Conservation (phyloP, 148 eudicot species). For the Oxyria digyna region DNA sequence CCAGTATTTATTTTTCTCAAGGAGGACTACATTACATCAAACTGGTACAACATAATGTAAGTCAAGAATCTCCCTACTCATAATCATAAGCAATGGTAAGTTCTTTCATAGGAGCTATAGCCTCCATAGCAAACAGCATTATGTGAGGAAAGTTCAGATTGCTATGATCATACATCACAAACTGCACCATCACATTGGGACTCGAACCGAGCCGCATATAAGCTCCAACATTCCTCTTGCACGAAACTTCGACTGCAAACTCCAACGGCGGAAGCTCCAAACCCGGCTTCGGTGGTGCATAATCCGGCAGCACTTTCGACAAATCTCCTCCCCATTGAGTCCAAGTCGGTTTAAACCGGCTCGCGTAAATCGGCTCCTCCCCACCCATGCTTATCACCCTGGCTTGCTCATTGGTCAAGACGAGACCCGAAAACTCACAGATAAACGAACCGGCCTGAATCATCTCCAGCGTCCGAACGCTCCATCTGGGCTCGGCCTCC, state of each 20-base stretch:
- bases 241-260: conserved; percentile 72
- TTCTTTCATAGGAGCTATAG: conserved; percentile 77
- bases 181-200: conserved; percentile 78
- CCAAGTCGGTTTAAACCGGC: conserved; percentile 60
- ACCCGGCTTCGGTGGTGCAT: conserved; percentile 18
- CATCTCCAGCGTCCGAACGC: conserved; percentile 66
- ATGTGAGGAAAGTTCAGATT: conserved; percentile 56
- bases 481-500: conserved; percentile 70
- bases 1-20: too few species aligned
- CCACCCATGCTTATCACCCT: conserved; percentile 54
- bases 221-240: conserved; percentile 70
- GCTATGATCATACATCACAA: conserved; percentile 62
- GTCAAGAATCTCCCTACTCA: too few species aligned
- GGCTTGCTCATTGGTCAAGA: conserved; percentile 62
- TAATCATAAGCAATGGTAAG: conserved; percentile 56
- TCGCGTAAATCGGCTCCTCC: conserved; percentile 55
- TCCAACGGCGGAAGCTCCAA: conserved; percentile 29
- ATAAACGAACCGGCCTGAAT: conserved; percentile 79
- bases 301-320: conserved; percentile 33
- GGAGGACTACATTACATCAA: too few species aligned
- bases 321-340: conserved; percentile 87
- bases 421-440: conserved; percentile 72
- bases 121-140: conserved; percentile 80
- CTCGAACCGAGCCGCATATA: conserved; percentile 61
- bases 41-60: too few species aligned